These are phyloP conservation scores for Neurospora tetrasperma DNA, from an alignment of 495 filamentous ascomycete species.

Conservation along the genomic window DNA sequence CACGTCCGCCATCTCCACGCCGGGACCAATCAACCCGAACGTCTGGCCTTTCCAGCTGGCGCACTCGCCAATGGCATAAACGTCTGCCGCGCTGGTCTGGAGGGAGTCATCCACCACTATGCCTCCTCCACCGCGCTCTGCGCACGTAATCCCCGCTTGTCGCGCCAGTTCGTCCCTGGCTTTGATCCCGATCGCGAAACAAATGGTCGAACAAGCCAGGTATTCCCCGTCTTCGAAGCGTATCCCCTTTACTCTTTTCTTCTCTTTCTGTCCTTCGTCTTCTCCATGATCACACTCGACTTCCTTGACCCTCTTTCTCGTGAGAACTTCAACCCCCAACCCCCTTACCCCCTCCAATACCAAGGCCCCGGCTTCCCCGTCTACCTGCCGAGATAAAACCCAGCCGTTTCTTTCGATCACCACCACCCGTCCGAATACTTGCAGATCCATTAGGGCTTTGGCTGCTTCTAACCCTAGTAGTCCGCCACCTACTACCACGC, in stretches of 20 bases:
- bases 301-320: conserved; percentile 64
- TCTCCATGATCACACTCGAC: conserved; percentile 44
- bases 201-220: conserved; percentile 75
- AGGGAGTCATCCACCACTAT: conserved; percentile 66
- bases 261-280: conserved; percentile 13
- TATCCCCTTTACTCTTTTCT: conserved; percentile 64
- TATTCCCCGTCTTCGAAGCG: conserved; percentile 76
- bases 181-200: conserved; percentile 87
- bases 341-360: conserved; percentile 75
- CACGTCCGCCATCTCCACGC: conserved; percentile 94
- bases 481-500: conserved; percentile 83
- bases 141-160: conserved; percentile 61
- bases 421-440: conserved; percentile 66
- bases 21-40: conserved; percentile 88
- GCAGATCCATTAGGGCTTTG: conserved; percentile 87
- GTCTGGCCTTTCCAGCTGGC: conserved; percentile 91
- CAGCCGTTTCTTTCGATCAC: conserved; percentile 84
- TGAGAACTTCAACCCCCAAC: conserved; percentile 75
- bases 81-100: conserved; percentile 57
- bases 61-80: conserved; percentile 93
- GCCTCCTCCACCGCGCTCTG: conserved; percentile 57
- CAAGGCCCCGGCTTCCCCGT: conserved; percentile 71
- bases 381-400: conserved; percentile 80
- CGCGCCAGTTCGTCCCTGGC: conserved; percentile 73
- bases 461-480: conserved; percentile 86